These are phyloP conservation scores for Yamadazyma dushanensis DNA, from an alignment of 1,139 yeast species.

Conservation along the genomic window DNA sequence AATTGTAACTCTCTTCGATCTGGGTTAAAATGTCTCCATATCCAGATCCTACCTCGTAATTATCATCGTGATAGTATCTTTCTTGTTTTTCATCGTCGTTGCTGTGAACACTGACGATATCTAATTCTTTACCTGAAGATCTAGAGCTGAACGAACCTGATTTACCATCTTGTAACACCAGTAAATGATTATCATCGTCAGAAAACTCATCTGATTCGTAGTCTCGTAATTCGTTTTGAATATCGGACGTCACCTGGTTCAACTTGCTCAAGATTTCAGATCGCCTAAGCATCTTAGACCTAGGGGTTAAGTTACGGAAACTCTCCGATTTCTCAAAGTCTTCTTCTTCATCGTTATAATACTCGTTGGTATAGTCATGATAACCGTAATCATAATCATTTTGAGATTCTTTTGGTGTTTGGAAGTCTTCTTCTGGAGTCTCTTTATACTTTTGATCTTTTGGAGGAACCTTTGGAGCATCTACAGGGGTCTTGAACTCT, in stretches of 20 bases:
- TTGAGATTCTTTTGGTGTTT: constrained; percentile 3
- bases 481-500: constrained; percentile 8
- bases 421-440: constrained; percentile 1
- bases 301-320: constrained; percentile 12
- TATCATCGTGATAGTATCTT: constrained; percentile 3
- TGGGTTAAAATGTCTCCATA: constrained; percentile 11
- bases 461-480: not conserved
- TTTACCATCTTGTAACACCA: constrained; percentile 6
- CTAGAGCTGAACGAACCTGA: constrained; percentile 1
- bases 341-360: constrained; percentile 8
- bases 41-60: constrained; percentile 12
- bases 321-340: not conserved
- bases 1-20: constrained; percentile 10
- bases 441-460: not conserved
- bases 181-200: constrained; percentile 9
- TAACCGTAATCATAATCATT: constrained; percentile 6
- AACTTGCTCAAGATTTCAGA: constrained; percentile 41
- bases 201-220: constrained; percentile 21
- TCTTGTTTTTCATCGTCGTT: not conserved
- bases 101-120: not conserved
- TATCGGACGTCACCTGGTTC: constrained; percentile 42
- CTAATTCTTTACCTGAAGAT: not conserved
- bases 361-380: constrained; percentile 10
- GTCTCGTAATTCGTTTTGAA: constrained; percentile 31
- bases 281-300: constrained; percentile 27